phyloP scores from a whole-genome alignment of 2,329 filamentous ascomycete genomes.

The Beauveria pseudobassiana region DNA sequence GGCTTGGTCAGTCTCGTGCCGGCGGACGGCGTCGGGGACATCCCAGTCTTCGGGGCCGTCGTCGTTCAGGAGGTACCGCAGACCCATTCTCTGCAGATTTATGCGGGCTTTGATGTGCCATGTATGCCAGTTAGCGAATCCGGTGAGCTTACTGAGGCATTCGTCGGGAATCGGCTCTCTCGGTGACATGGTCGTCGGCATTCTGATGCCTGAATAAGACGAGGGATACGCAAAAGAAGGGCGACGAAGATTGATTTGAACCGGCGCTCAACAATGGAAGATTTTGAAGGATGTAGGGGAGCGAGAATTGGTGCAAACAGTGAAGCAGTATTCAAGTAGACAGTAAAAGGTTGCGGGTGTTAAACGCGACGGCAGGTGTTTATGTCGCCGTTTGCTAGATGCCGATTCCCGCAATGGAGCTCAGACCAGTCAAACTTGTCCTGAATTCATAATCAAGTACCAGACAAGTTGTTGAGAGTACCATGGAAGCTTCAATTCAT shows the following conservation, averaged over 20 bases:
- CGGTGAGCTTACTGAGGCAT: neutral
- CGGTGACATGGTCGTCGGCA: neutral
- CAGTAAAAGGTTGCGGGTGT: neutral
- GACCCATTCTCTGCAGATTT: neutral
- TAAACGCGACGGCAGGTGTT: neutral
- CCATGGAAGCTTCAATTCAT: no score
- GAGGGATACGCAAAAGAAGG: neutral
- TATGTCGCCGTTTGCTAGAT: neutral
- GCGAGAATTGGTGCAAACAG: neutral
- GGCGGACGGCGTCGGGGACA: neutral
- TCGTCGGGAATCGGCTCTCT: neutral
- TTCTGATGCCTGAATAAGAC: neutral
- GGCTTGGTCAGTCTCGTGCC: neutral
- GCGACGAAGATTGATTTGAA: no score
- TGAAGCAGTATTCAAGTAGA: neutral
- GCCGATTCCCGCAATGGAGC: no score
- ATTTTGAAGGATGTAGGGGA: neutral
- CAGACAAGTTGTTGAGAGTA: no score
- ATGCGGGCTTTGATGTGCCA: conserved; percentile 1
- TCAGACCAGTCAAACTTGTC: no score
- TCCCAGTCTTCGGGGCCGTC: neutral
- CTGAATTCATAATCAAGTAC: no score
- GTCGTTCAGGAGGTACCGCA: neutral
- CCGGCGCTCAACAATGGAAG: no score
- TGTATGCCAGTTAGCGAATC: neutral